phyloP scores from a whole-genome alignment of 371 early-diverging fungal genomes.

The Vairimorpha necatrix region DNA sequence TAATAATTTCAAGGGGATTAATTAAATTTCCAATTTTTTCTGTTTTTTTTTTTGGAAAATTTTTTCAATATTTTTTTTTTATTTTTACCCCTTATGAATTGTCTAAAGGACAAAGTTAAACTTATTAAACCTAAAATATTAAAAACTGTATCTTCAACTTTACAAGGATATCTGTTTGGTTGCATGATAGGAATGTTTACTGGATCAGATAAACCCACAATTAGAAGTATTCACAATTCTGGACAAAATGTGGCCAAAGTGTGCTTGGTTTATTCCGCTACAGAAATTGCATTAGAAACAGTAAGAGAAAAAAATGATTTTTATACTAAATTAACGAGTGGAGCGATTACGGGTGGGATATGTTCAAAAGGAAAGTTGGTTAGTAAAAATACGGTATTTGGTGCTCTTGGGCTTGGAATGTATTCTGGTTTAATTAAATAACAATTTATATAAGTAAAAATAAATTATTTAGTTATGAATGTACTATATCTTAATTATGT shows the following conservation, averaged over 20 bases:
- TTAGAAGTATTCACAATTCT: conserved; percentile 31
- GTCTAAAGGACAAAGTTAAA: neutral
- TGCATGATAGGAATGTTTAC: conserved; percentile 54
- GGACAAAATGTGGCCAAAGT: conserved; percentile 58
- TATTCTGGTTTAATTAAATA: neutral
- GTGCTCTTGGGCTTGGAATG: conserved; percentile 11
- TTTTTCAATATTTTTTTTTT: too few relatives aligned
- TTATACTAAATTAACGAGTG: conserved; percentile 31
- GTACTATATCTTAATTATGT: neutral
- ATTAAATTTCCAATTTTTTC: too few relatives aligned
- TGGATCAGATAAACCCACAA: conserved; percentile 1
- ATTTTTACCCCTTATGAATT: neutral
- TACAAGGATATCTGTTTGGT: conserved; percentile 57
- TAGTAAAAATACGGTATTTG: conserved; percentile 8
- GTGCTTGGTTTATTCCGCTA: conserved; percentile 41
- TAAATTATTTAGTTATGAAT: neutral
- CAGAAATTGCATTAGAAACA: conserved; percentile 38
- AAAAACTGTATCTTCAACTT: conserved; percentile 30
- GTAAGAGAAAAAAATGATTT: conserved; percentile 25
- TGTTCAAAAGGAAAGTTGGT: conserved; percentile 1
- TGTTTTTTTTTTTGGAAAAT: too few relatives aligned
- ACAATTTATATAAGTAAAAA: neutral
- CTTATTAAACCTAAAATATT: conserved; percentile 31
- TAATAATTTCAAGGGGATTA: too few relatives aligned
- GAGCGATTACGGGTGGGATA: conserved; percentile 43